These are phyloP conservation scores for Fusarium dlaminii DNA, from an alignment of 2,329 filamentous ascomycete species.

Conservation along the genomic window DNA sequence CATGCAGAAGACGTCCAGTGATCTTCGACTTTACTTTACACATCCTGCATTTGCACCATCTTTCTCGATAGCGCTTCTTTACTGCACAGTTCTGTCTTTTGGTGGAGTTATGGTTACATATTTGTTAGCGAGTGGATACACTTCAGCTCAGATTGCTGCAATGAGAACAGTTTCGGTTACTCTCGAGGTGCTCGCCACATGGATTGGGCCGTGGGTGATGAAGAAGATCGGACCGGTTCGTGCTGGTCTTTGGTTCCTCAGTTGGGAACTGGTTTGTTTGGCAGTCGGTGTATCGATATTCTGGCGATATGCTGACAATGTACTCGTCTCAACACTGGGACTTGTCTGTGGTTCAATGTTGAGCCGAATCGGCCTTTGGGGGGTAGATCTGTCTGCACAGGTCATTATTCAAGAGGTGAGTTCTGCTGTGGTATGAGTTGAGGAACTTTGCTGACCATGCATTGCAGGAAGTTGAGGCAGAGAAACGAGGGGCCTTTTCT, in stretches of 20 bases:
- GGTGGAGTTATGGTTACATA: constrained; percentile 72
- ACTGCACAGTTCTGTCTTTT: constrained; percentile 69
- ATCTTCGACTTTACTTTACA: constrained; percentile 55
- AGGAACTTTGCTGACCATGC: constrained; percentile 2
- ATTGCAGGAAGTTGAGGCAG: constrained; percentile 60
- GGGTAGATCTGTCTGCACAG: constrained; percentile 69
- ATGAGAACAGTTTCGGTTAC: constrained; percentile 62
- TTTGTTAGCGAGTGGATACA: constrained; percentile 64
- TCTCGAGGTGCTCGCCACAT: constrained; percentile 70
- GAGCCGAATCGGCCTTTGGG: constrained; percentile 69
- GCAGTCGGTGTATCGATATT: constrained; percentile 56
- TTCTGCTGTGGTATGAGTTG: background rate
- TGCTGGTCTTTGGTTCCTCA: constrained; percentile 76
- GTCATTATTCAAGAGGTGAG: constrained; percentile 68
- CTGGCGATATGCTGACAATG: constrained; percentile 42
- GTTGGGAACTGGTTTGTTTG: constrained; percentile 71
- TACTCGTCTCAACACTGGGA: constrained; percentile 54
- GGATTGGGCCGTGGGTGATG: constrained; percentile 66
- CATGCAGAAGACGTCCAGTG: constrained; percentile 17
- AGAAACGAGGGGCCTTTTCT: constrained; percentile 74
- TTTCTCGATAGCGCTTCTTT: constrained; percentile 66
- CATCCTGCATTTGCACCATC: constrained; percentile 70
- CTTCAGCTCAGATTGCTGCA: constrained; percentile 60
- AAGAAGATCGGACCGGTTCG: constrained; percentile 65
- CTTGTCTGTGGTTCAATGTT: constrained; percentile 62